Percentiles rank a stretch among this genome's conserved stretches.
phyloP scores from a whole-genome alignment of 1,139 yeast genomes.

The Citeromyces hawaiiensis region DNA sequence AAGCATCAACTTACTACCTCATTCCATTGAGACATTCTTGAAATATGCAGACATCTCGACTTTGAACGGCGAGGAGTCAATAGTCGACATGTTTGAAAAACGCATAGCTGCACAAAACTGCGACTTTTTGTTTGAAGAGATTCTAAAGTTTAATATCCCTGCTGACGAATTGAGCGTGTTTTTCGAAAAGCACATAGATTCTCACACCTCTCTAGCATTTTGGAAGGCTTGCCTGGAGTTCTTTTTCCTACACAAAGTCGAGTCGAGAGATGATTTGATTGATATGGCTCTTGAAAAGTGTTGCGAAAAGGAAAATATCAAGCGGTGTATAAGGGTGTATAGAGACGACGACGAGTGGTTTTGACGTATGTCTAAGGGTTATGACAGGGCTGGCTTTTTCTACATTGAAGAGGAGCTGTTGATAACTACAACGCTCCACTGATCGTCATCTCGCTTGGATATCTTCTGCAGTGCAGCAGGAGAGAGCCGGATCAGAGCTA shows the following conservation, averaged over 20 bases:
- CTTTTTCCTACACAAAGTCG: background rate
- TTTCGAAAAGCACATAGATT: slow-evolving; percentile 6
- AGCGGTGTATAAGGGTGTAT: no score
- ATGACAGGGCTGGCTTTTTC: no score
- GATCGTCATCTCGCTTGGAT: no score
- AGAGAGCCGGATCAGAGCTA: no score
- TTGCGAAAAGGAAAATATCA: no score
- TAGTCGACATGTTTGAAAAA: slow-evolving; percentile 16
- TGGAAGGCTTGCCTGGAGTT: slow-evolving; percentile 11
- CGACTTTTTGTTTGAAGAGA: slow-evolving; percentile 13
- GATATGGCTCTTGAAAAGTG: no score
- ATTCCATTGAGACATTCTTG: slow-evolving; percentile 22
- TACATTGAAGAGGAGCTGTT: no score
- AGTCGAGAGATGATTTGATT: no score
- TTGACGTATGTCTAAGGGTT: no score
- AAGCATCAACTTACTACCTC: slow-evolving; percentile 17
- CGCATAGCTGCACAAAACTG: slow-evolving; percentile 10
- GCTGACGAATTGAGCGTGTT: slow-evolving; percentile 4
- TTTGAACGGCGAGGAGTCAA: slow-evolving; percentile 14
- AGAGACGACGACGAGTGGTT: no score
- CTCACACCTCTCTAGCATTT: slow-evolving; percentile 6
- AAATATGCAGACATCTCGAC: slow-evolving; percentile 27
- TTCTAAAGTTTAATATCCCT: slow-evolving; percentile 8
- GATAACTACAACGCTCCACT: no score
- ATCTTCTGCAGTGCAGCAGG: no score